Evolutionary conservation across 345 rosid species (phyloP), one percentile per base, ranked within the genome.

Genomic region (Bruguiera parviflora): DNA sequence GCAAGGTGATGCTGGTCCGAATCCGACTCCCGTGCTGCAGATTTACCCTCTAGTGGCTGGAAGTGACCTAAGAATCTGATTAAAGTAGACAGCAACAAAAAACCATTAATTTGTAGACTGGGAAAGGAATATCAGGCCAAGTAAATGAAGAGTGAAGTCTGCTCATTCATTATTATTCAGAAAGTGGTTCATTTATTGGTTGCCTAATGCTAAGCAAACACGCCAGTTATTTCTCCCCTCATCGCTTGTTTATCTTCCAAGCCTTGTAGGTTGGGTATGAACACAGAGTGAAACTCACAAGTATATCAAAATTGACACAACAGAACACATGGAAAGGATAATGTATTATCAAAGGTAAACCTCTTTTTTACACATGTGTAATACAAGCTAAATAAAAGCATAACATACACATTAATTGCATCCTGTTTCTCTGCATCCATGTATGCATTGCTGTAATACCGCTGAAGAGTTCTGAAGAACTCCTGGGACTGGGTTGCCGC

Each of bases 401-500:
- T 22, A 10, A 55, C 28, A 56, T 86, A 95, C 99, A 92, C 67
- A 76, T 95, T 85, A 65, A 95, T 92, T 35, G 99, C 99, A 72
- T 90, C 92, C 79, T 95, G 98, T 75, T 92, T 92, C 77, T 87
- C 90, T 10, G 90, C 86, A 79, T 95, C 99, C 98, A 92, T 87
- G 77, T 95, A 95, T 62, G 97, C 91, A 68, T 95, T 95, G 85
- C 83, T 95, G 73, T 95, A 92, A 74, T 95, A 92, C 37, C 99
- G 90, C 73, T 95, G 98, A 68, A 95, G 87, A 70, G 97, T 90
- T 81, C 97, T 86, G 78, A 95, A 92, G 80, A 95, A 95, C 82
- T 95, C 99, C 79, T 92, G 98, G 53, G 99, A 95, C 84, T 95
- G 99, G 51, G 90, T 90, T 74, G 99, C 94, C 22, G 99, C 97